These are phyloP conservation scores for Dictyophora rubrovolvata DNA, from an alignment of 768 basidiomycete genomes.

Conservation along the genomic window DNA sequence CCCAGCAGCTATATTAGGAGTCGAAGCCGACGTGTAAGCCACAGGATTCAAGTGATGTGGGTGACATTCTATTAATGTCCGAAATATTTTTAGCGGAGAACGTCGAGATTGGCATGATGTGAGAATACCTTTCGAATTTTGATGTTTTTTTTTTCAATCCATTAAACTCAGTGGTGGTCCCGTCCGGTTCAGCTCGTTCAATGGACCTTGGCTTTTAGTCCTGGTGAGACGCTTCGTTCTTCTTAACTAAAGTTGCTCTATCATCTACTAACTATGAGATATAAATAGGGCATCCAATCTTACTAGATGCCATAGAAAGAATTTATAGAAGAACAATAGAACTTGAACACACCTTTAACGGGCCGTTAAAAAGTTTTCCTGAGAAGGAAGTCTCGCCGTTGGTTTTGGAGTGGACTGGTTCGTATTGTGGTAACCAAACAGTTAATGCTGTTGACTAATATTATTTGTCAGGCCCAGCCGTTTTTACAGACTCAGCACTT, in stretches of 20 bases:
- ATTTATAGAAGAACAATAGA: conserved; percentile 21
- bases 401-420: conserved; percentile 34
- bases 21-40: conserved; percentile 31
- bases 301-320: conserved; percentile 28
- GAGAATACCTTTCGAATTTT: no score
- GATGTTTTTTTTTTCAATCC: not conserved
- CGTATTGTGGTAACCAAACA: conserved; percentile 11
- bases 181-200: conserved; percentile 32
- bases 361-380: not conserved
- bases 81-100: conserved; percentile 16
- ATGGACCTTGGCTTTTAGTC: conserved; percentile 32
- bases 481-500: conserved; percentile 12
- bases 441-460: no score
- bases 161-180: conserved; percentile 19
- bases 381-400: conserved; percentile 11
- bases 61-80: not conserved
- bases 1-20: conserved; percentile 24
- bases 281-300: conserved; percentile 24
- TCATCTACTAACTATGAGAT: not conserved
- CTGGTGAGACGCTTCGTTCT: conserved; percentile 5
- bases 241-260: no score
- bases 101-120: conserved; percentile 29
- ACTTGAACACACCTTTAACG: conserved; percentile 16
- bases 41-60: not conserved
- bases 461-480: conserved; percentile 9